Evolutionary conservation across 192 early-diverging fungal genomes (phyloP).

Genomic region (Dissophora ornata): DNA sequence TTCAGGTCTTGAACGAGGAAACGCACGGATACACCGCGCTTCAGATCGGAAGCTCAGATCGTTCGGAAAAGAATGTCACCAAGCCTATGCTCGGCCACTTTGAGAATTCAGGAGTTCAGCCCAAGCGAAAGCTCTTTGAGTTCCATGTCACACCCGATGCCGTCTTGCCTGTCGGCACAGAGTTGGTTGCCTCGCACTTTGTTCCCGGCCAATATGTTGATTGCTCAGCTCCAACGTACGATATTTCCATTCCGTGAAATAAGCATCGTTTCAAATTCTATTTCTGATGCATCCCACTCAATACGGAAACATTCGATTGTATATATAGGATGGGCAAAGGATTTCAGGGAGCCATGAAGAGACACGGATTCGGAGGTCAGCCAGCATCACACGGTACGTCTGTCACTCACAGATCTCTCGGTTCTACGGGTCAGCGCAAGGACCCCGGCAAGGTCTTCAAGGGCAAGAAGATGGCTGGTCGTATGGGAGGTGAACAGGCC

Average conservation of each 20-base stretch:
- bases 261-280: too few species aligned
- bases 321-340: constrained; percentile 84
- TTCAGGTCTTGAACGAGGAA: constrained; percentile 64
- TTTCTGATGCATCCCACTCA: too few species aligned
- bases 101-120: constrained; percentile 71
- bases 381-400: constrained; percentile 97
- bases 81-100: constrained; percentile 84
- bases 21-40: constrained; percentile 68
- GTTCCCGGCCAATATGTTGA: constrained; percentile 97
- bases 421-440: constrained; percentile 88
- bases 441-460: constrained; percentile 92
- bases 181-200: constrained; percentile 88
- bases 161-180: constrained; percentile 79
- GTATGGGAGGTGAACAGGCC: constrained; percentile 87
- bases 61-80: constrained; percentile 70
- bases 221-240: constrained; percentile 83
- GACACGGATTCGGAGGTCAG: constrained; percentile 91
- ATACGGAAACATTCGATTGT: neutral
- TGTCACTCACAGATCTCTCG: constrained; percentile 85
- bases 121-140: constrained; percentile 84
- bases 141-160: constrained; percentile 91
- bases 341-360: constrained; percentile 98
- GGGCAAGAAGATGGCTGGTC: constrained; percentile 98
- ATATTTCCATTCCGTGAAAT: constrained; percentile 14
- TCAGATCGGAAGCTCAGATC: constrained; percentile 75